These are phyloP conservation scores for Aspergillus carbonarius DNA, from an alignment of 2,329 filamentous ascomycete genomes.

Conservation along the genomic window DNA sequence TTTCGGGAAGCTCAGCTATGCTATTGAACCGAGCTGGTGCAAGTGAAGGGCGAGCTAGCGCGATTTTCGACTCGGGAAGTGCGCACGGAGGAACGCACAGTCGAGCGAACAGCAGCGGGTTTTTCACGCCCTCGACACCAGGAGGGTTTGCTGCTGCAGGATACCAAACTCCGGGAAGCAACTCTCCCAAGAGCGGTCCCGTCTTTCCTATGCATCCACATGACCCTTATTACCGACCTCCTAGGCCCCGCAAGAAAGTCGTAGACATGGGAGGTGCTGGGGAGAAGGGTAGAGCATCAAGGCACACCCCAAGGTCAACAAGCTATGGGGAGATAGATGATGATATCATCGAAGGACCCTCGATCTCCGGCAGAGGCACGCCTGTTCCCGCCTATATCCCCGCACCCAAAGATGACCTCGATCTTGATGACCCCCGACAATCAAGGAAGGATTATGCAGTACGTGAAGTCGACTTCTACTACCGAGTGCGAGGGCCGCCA, in stretches of 20 bases:
- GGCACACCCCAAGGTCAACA: slow-evolving; percentile 41
- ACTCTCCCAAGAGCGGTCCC: slow-evolving; percentile 42
- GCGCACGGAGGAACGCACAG: slow-evolving; percentile 49
- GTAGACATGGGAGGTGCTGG: slow-evolving; percentile 52
- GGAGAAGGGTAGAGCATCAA: slow-evolving; percentile 40
- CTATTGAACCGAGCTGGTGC: slow-evolving; percentile 54
- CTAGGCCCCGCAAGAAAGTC: slow-evolving; percentile 67
- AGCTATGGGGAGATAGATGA: slow-evolving; percentile 36
- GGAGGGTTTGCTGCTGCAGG: slow-evolving; percentile 70
- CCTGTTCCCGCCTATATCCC: slow-evolving; percentile 57
- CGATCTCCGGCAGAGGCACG: slow-evolving; percentile 47
- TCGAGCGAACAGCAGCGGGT: slow-evolving; percentile 60
- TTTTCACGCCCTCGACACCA: slow-evolving; percentile 70
- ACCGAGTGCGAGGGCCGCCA: slow-evolving; percentile 84
- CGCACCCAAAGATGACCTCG: slow-evolving; percentile 55
- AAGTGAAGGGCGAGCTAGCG: slow-evolving; percentile 49
- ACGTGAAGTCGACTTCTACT: slow-evolving; percentile 95
- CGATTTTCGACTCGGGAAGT: slow-evolving; percentile 55
- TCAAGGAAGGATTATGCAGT: slow-evolving; percentile 83
- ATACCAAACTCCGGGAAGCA: slow-evolving; percentile 45
- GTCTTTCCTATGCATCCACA: slow-evolving; percentile 52
- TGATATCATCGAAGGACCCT: slow-evolving; percentile 37
- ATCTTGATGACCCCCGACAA: slow-evolving; percentile 49
- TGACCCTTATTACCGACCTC: slow-evolving; percentile 88
- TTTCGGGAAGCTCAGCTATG: slow-evolving; percentile 63